Evolutionary conservation across 345 rosid species (phyloP), one percentile per base, ranked within the genome.

Genomic region (Cochlearia excelsa): DNA sequence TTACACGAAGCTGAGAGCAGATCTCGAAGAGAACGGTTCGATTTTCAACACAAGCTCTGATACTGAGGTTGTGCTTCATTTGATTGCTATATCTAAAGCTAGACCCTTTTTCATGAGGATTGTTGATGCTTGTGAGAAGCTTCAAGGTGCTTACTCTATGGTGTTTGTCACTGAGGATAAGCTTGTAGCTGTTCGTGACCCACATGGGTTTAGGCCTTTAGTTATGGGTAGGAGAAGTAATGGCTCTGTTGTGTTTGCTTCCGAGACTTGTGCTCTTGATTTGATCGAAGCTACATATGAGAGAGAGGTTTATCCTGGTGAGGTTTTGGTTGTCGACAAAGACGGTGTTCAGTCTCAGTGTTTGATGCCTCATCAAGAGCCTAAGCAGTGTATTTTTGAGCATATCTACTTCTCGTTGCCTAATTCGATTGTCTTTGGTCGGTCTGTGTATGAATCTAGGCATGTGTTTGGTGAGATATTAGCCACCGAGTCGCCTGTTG

Each of bases 221-320:
- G 94, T 88, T 57, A 86, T 86, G 94, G 95, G 96, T 31, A 81
- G 87, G 81, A 81, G 91, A 74, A 86, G 89, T 64, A 88, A 88
- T 39, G 96, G 96, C 3, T 87, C 88, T 39, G 76, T 86, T 51
- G 91, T 80, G 6, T 86, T 92, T 44, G 98, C 99, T 7, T 93
- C 97, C 0, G 99, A 93, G 74, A 93, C 97, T 38, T 93, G 99
- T 53, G 99, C 99, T 11, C 97, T 89, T 52, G 99, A 93, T 68
- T 80, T 93, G 74, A 93, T 93, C 41, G 99, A 93, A 57, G 99
- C 99, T 6, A 82, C 88, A 0, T 93, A 93, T 37, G 97, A 86
- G 70, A 73, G 99, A 68, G 97, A 88, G 76, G 98, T 88, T 43
- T 48, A 77, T 71, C 98, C 99, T 7, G 97, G 97, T 30, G 98